phyloP scores from a whole-genome alignment of 768 basidiomycete genomes.

The Crepidotus variabilis region DNA sequence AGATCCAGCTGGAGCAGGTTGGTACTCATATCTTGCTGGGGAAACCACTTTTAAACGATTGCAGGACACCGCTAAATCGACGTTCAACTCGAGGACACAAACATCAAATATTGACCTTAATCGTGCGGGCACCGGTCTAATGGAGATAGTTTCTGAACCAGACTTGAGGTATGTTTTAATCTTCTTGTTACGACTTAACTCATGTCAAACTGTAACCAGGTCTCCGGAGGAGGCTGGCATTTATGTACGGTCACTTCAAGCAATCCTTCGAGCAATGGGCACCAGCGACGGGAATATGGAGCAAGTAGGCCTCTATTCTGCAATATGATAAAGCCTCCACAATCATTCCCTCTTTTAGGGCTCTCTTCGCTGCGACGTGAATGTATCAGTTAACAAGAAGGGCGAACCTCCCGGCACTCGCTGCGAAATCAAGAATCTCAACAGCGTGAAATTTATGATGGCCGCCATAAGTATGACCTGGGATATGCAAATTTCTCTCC shows the following conservation, averaged over 20 bases:
- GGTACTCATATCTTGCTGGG: conserved; percentile 8
- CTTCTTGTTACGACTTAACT: background rate
- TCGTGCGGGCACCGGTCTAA: conserved; percentile 81
- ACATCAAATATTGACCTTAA: conserved; percentile 80
- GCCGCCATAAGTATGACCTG: conserved; percentile 71
- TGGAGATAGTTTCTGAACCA: conserved; percentile 96
- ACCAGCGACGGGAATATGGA: conserved; percentile 98
- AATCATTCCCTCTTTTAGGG: conserved; percentile 59
- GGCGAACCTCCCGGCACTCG: conserved; percentile 71
- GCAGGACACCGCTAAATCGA: conserved; percentile 91
- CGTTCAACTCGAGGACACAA: conserved; percentile 45
- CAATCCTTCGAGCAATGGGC: conserved; percentile 75
- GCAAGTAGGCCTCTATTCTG: conserved; percentile 45
- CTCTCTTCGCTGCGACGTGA: conserved; percentile 92
- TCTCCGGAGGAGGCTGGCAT: conserved; percentile 88
- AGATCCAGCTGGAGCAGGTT: conserved; percentile 96
- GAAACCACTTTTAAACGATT: conserved; percentile 1
- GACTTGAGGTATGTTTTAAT: conserved; percentile 62
- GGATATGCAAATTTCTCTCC: background rate
- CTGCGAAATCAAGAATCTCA: conserved; percentile 96
- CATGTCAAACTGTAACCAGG: conserved; percentile 29
- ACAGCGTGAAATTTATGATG: conserved; percentile 82
- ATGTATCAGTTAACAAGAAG: conserved; percentile 80
- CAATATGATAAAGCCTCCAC: background rate
- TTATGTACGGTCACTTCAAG: conserved; percentile 82